A percentile compares a stretch with the other conserved stretches of the same genome.
These are phyloP conservation scores for Raphanus raphanistrum DNA, from an alignment of 345 rosid species.

Conservation along the genomic window DNA sequence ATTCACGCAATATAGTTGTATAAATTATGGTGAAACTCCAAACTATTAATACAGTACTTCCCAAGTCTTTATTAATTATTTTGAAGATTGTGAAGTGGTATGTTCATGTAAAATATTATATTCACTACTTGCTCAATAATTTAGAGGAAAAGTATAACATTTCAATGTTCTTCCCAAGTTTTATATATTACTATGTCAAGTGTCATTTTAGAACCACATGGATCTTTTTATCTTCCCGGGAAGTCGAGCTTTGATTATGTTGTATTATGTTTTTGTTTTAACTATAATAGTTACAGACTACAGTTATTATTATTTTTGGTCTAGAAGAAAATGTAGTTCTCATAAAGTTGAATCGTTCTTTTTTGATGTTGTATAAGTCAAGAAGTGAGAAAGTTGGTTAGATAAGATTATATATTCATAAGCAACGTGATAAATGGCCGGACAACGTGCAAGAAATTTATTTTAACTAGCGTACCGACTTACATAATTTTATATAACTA, in stretches of 20 bases:
- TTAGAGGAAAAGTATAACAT: neutral
- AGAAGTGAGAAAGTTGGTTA: neutral
- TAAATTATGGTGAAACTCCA: neutral
- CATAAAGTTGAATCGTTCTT: constrained; percentile 3
- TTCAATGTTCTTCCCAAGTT: constrained; percentile 3
- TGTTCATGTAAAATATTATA: neutral
- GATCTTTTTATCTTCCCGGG: neutral
- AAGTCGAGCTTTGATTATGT: neutral
- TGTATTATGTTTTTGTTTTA: neutral
- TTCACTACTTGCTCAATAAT: constrained; percentile 18
- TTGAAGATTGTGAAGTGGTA: neutral
- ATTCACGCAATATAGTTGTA: neutral
- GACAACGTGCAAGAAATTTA: constrained; percentile 37
- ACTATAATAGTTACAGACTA: neutral
- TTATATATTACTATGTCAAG: neutral
- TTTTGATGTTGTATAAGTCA: constrained; percentile 1
- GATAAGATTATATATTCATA: constrained; percentile 19
- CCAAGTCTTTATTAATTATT: neutral
- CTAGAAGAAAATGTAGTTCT: neutral
- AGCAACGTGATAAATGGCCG: constrained; percentile 29
- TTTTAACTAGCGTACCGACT: constrained; percentile 9
- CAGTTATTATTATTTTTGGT: neutral
- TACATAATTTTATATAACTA: neutral
- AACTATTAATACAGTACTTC: neutral
- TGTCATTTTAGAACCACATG: neutral